Conservation (phyloP, 805 yeast genomes). For the Candida gorgasii region DNA sequence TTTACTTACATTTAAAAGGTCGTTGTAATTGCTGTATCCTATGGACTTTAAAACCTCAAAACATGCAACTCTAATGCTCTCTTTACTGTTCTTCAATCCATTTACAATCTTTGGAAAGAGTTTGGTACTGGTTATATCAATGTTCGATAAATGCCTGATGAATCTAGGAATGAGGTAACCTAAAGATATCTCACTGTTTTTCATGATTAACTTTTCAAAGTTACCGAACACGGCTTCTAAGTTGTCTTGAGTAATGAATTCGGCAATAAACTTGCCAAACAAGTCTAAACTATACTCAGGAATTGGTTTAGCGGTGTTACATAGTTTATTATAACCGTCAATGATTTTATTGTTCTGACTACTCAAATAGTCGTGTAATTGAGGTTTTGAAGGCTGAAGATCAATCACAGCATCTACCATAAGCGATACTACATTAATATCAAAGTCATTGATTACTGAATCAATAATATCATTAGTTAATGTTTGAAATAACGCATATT, state of each 20-base stretch:
- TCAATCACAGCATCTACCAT: constrained; percentile 12
- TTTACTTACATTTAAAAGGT: constrained; percentile 57
- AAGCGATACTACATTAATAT: constrained; percentile 13
- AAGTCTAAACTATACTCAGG: constrained; percentile 21
- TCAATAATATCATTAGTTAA: constrained; percentile 9
- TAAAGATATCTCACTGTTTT: constrained; percentile 42
- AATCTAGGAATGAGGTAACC: constrained; percentile 54
- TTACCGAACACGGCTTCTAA: constrained; percentile 1
- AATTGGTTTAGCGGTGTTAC: constrained; percentile 1
- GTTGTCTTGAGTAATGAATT: constrained; percentile 32
- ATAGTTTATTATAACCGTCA: constrained; percentile 6
- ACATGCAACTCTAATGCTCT: constrained; percentile 55
- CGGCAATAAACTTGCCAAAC: constrained; percentile 47
- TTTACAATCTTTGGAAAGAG: constrained; percentile 27
- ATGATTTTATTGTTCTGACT: background rate
- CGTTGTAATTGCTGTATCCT: constrained; percentile 17
- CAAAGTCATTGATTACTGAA: constrained; percentile 5
- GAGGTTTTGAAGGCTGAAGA: constrained; percentile 17
- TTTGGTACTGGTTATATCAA: constrained; percentile 29
- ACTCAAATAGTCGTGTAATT: constrained; percentile 10
- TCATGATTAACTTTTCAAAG: constrained; percentile 16
- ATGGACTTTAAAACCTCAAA: constrained; percentile 24
- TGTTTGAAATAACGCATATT: constrained; percentile 13
- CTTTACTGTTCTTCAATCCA: constrained; percentile 68
- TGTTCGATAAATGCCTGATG: constrained; percentile 24